Evolutionary conservation across 768 basidiomycete species (phyloP), one percentile per base, ranked within the genome.

Genomic region (Mycena galericulata): DNA sequence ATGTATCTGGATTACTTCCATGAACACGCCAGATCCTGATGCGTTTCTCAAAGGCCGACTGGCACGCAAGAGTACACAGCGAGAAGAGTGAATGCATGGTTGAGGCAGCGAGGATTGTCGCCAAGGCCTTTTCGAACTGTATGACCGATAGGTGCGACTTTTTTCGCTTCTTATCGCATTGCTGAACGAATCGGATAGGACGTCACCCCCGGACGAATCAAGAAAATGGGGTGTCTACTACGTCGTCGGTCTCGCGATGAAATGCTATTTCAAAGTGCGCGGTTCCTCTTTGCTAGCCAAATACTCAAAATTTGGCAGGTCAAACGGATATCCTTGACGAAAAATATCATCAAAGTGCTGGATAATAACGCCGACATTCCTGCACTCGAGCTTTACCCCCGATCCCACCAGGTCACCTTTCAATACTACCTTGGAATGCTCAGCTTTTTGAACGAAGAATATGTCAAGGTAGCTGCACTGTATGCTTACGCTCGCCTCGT

Each of bases 391-490:
- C 79, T 83, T 17, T 99, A 91, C 75, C 96, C 96, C 22, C 87
- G 91, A 27, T 89, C 93, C 20, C 96, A 97, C 79, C 95, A 96
- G 81, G 95, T 98, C 56, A 97, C 97, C 26, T 98, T 93, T 80
- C 86, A 90, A 68, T 99, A 97, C 83, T 98, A 98, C 76, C 80
- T 98, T 53, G 98, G 97, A 69, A 94, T 98, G 90, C 85, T 99
- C 68, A 92, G 90, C 75, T 98, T 99, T 81, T 79, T 98, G 68
- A 94, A 94, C 74, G 98, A 98, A 77, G 93, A 97, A 54, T 97
- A 95, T 75, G 84, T 82, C 41, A 95, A 95, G 82, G 95, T 92
- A 53, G n/a, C n/a, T 34, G 77, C 70, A 40, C n/a, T 59, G 51
- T 15, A 49, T 58, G 15, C 30, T 43, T n/a, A 46, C 63, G 50